Evolutionary conservation across 192 early-diverging fungal genomes (phyloP), one percentile per base, ranked within the genome.

Genomic region (Mortierella hygrophila): DNA sequence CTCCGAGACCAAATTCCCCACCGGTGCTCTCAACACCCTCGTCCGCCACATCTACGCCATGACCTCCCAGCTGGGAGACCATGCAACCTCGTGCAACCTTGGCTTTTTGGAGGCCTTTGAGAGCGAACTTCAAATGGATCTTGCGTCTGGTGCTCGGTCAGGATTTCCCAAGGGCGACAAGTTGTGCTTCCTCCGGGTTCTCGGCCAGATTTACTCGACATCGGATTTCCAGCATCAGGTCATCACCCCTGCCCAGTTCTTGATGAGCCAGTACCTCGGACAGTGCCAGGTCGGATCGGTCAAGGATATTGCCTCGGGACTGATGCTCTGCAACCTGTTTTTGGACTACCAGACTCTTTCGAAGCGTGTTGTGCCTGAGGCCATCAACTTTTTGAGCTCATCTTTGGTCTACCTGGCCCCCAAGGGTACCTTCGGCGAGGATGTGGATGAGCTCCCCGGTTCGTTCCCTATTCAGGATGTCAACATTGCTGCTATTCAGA

Each of bases 171-270:
- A 88, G 16, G 81, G 89, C 13, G 91, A 92, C 32, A 93, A 95
- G 44, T 63, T 98, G 42, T 89, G 93, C 37, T 85, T 93, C 60
- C 87, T 98, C 71, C 92, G 94, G 41, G 76, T 95, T 40, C 83
- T 98, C 68, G 93, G 91, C 1, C 91, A 93, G 44, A 88, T 99
- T 13, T 98, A 97, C 87, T 97, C 98, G 4, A 93, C 96, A n/a
- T 97, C 98, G 0, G 98, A 99, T 93, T 93, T 95, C 52, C 92
- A 93, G 76, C 97, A 99, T 84, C 85, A 94, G 9, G 93, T 99
- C 8, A 90, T 96, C 9, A 99, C 98, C 4, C 98, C 98, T 18
- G 92, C 96, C 49, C 90, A 95, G 70, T 78, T 98, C 4, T 88
- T 96, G n/a, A 94, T 98, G 86, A 89, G 90, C 54, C 94, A 97